Evolutionary conservation across 441 rosid genomes (phyloP).

Genomic region (Monsonia emarginata): DNA sequence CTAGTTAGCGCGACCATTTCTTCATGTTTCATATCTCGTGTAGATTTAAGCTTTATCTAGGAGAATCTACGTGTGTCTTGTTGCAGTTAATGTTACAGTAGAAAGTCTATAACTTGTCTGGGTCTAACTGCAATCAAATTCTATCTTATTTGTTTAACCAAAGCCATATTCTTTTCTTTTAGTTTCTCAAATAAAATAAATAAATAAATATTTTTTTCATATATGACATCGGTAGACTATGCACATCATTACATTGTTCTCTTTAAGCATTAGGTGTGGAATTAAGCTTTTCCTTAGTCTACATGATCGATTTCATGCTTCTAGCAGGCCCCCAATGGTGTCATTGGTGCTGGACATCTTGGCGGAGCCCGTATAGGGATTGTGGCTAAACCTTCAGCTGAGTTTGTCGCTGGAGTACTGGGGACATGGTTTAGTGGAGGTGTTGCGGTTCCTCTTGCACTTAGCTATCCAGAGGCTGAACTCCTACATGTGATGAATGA

Average conservation of each 20-base stretch:
- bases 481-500: conserved; percentile 86
- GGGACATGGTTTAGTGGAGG: conserved; percentile 95
- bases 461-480: conserved; percentile 88
- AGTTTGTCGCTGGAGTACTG: conserved; percentile 80
- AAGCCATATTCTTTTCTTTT: background rate
- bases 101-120: background rate
- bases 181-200: background rate
- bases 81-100: background rate
- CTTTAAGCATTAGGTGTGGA: background rate
- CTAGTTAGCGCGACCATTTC: background rate
- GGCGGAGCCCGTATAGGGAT: conserved; percentile 87
- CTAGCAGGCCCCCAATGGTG: conserved; percentile 11
- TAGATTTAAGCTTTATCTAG: background rate
- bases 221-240: background rate
- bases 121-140: background rate
- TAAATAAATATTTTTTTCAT: background rate
- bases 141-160: background rate
- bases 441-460: conserved; percentile 94
- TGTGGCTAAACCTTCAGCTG: conserved; percentile 87
- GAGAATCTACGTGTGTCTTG: background rate
- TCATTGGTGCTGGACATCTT: conserved; percentile 36
- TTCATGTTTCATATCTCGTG: background rate
- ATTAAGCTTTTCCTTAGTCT: background rate
- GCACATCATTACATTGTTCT: background rate
- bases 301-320: background rate